phyloP scores from a whole-genome alignment of 192 early-diverging fungal species.

The Pilaira anomala region DNA sequence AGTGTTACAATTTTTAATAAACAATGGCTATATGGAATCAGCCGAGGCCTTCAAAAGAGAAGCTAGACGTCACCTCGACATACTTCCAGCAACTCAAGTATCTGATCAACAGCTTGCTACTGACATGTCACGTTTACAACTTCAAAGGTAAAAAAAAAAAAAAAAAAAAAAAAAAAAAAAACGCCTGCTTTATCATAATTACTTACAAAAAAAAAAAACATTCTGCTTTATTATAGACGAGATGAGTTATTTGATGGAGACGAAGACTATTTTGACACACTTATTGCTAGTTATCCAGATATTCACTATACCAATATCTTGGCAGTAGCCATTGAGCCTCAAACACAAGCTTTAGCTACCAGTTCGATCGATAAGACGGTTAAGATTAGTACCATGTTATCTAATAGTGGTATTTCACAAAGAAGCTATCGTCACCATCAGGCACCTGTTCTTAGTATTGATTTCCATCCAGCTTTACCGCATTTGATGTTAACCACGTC shows the following conservation, averaged over 20 bases:
- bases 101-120: neutral
- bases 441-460: conserved; percentile 59
- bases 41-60: conserved; percentile 45
- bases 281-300: conserved; percentile 30
- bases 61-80: conserved; percentile 33
- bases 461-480: conserved; percentile 57
- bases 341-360: conserved; percentile 43
- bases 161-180: no score
- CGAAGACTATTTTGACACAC: conserved; percentile 38
- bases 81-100: neutral
- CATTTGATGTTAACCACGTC: conserved; percentile 50
- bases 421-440: conserved; percentile 46
- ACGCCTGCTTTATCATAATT: neutral
- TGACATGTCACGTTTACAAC: neutral
- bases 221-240: neutral
- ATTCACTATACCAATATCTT: conserved; percentile 62
- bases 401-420: conserved; percentile 38
- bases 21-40: conserved; percentile 38
- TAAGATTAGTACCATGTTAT: conserved; percentile 41
- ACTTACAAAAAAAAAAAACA: neutral
- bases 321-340: conserved; percentile 33
- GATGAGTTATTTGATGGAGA: conserved; percentile 26
- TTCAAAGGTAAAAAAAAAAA: no score
- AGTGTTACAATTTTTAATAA: conserved; percentile 43
- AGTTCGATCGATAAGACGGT: conserved; percentile 63